A percentile compares a stretch with the other conserved stretches of the same genome.
phyloP scores from a whole-genome alignment of 352 stramenopile genomes.

The Phytophthora agathidicida region DNA sequence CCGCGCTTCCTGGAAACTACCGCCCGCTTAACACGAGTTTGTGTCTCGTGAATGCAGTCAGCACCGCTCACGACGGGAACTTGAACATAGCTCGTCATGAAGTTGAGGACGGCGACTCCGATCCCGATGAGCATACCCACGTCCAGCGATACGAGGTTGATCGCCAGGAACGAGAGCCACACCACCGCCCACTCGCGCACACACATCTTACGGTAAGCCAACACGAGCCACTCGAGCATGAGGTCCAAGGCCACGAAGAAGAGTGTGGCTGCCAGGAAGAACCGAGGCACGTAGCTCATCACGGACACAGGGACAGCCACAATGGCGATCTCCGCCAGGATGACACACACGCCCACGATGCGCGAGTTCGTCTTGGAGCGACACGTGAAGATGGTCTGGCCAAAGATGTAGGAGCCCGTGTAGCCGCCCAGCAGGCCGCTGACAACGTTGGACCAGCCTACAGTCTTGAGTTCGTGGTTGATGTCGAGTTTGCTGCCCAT shows the following conservation, averaged over 20 bases:
- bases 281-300: conserved; percentile 94
- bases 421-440: conserved; percentile 95
- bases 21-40: conserved; percentile 47
- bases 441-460: conserved; percentile 96
- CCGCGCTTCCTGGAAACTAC: conserved; percentile 49
- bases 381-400: conserved; percentile 97
- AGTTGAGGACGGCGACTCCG: conserved; percentile 80
- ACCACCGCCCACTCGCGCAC: conserved; percentile 92
- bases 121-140: conserved; percentile 94
- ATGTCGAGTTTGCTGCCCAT: conserved; percentile 93
- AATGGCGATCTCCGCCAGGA: conserved; percentile 83
- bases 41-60: too few relatives aligned
- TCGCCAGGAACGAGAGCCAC: conserved; percentile 92
- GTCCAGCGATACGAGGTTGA: conserved; percentile 94
- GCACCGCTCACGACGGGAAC: conserved; percentile 61
- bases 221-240: conserved; percentile 95
- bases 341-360: conserved; percentile 90
- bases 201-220: conserved; percentile 77
- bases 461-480: conserved; percentile 92
- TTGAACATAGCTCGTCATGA: conserved; percentile 72
- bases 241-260: conserved; percentile 97
- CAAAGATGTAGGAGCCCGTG: conserved; percentile 99
- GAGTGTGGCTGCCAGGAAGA: conserved; percentile 97
- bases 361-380: conserved; percentile 88
- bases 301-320: conserved; percentile 92